Evolutionary conservation across 352 stramenopile species (phyloP), one percentile per base, ranked within the genome.

Genomic region (Pythium sukuiense): DNA sequence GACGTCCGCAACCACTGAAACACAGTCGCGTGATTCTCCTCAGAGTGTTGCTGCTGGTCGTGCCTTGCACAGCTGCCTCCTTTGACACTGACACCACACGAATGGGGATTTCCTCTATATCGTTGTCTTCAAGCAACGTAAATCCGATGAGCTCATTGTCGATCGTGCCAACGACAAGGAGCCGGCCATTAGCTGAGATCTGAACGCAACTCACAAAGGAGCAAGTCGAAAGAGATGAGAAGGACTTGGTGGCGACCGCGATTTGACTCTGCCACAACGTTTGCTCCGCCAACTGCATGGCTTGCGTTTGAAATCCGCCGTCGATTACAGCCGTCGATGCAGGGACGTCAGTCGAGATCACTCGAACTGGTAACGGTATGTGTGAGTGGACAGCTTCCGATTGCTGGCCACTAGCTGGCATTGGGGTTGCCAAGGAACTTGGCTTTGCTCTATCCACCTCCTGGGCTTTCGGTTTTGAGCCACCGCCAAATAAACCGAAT

Each of bases 151-250:
- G n/a, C 20, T 70, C 57, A 13, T 54, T 71, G 37, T 75, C 69
- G 5, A 60, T 57, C 0, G 76, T 85, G 3, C 79, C 79, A 12
- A 73, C 62, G 2, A 73, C 63, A 0, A 84, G 60, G 5, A 81
- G 14, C 1, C 71, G 57, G 1, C 59, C 68, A 33, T 68, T 63
- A 35, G 29, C 6, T 1, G 75, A 77, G 0, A 85, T 14, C 12
- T 81, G 61, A 2, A 83, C 50, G 30, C 75, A 81, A n/a, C 75
- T 76, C 14, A 69, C 65, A 30, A 57, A 59, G 0, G 66, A 70
- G 33, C 72, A 65, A 2, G 61, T 69, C 2, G 73, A 57, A 0
- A 74, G 63, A 16, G 55, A 56, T 7, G 18, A 54, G 32, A 74
- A 63, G n/a, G 56, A 54, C 29, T 29, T 52, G 37, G 61, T 37